phyloP scores from a whole-genome alignment of 345 rosid genomes.

The Eucalyptus curtisii region DNA sequence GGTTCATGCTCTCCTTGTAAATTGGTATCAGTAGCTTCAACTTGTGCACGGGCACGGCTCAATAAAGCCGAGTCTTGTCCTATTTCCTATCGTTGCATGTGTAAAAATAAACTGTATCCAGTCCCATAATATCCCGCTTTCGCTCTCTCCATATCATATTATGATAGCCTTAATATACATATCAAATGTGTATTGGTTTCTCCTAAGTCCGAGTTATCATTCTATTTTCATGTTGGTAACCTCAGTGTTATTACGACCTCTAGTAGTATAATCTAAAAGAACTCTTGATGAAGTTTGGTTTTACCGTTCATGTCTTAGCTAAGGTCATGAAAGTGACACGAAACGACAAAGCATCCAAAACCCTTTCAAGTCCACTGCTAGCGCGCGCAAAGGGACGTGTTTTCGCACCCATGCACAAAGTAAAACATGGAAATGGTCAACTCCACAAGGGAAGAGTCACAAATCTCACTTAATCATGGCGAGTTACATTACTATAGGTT shows the following conservation, averaged over 20 bases:
- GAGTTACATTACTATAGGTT: neutral
- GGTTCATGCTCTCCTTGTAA: slow-evolving; percentile 86
- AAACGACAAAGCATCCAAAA: neutral
- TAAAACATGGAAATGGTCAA: neutral
- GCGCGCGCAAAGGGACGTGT: neutral
- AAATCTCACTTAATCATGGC: neutral
- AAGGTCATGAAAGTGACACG: neutral
- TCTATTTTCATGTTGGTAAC: neutral
- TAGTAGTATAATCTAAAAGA: neutral
- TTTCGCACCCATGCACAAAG: neutral
- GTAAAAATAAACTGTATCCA: slow-evolving; percentile 66
- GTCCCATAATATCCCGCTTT: slow-evolving; percentile 30
- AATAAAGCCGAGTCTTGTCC: slow-evolving; percentile 93
- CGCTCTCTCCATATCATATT: neutral
- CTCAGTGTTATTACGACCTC: neutral
- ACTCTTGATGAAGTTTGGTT: neutral
- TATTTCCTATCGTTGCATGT: slow-evolving; percentile 88
- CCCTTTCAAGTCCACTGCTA: neutral
- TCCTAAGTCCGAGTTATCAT: neutral
- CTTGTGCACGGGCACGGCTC: slow-evolving; percentile 35
- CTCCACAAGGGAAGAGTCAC: neutral
- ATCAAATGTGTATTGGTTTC: neutral
- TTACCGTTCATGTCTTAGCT: neutral
- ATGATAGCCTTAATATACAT: neutral
- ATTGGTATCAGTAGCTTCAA: slow-evolving; percentile 77